phyloP scores from a whole-genome alignment of 768 basidiomycete species.

The Filobasidium floriforme region DNA sequence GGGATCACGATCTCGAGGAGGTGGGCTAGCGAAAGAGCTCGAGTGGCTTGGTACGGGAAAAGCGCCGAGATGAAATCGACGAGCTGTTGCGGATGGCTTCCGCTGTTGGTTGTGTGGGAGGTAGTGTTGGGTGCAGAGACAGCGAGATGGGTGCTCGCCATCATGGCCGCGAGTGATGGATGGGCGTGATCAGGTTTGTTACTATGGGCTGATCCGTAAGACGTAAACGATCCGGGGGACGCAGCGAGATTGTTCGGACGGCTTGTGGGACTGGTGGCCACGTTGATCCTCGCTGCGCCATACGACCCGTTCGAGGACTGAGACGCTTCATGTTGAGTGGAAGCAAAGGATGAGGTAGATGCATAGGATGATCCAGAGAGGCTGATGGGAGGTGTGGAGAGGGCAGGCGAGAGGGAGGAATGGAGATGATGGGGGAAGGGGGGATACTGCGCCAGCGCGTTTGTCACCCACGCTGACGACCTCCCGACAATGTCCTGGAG shows the following conservation, averaged over 20 bases:
- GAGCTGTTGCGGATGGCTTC: slow-evolving; percentile 15
- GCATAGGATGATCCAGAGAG: slow-evolving; percentile 12
- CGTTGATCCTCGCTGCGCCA: not conserved
- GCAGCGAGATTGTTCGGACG: not conserved
- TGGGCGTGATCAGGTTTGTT: not conserved
- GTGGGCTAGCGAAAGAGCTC: slow-evolving; percentile 26
- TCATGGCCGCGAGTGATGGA: not conserved
- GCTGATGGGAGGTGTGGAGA: slow-evolving; percentile 15
- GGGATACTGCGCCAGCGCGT: slow-evolving; percentile 33
- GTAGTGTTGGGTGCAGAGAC: slow-evolving; percentile 6
- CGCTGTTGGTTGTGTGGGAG: not conserved
- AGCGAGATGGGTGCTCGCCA: not conserved
- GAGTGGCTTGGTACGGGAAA: slow-evolving; percentile 36
- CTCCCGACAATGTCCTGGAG: slow-evolving; percentile 36
- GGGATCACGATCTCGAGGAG: slow-evolving; percentile 40
- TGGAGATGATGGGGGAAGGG: slow-evolving; percentile 14
- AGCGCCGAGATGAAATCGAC: slow-evolving; percentile 30
- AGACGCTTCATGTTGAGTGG: slow-evolving; percentile 8
- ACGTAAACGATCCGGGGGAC: not conserved
- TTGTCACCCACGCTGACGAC: slow-evolving; percentile 43
- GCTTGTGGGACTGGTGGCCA: not conserved
- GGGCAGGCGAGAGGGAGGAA: slow-evolving; percentile 14
- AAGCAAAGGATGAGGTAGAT: slow-evolving; percentile 12
- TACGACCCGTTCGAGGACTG: not conserved
- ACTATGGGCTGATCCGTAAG: not conserved